Base-by-base conservation (phyloP, 139 green algal genomes). In the Edaphochlamys debaryana region DNA sequence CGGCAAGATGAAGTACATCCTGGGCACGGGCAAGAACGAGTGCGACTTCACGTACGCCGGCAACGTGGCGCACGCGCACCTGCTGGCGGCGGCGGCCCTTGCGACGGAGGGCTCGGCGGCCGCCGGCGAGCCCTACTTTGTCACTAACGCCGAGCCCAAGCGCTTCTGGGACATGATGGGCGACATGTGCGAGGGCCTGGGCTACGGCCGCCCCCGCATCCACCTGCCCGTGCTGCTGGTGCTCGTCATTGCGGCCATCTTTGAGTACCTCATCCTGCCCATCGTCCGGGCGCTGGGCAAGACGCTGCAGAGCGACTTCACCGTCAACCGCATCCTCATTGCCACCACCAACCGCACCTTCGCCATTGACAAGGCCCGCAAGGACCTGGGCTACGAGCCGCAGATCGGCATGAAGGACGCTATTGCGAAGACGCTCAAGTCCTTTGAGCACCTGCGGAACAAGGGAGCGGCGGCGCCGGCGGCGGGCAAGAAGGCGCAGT, bases 1-100 rank as follows among this genome's bases (percentile, higher is more conserved):
- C 19, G 95, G 95, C 73, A 98, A 98, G 87, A 95, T 98, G 90
- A 97, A 98, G 91, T 98, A 94, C 87, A 92, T 98, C 69, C 96
- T 98, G 34, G 95, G 95, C 29, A 79, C 86, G 48, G 95, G 95
- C 34, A 78, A 85, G 41, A 98, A 98, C 77, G 48, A 94, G 32
- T 94, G 95, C 88, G 95, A 98, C 89, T 97, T 93, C 75, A 98
- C 95, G 0, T 98, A 98, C 75, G 95, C 94, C 8, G 95, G 94
- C 79, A 98, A 98, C 74, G 94, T 98, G 38, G 95, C 95, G 9
- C 88, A 95, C 48, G 92, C 91, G 29, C 91, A 96, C 67, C 30
- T 95, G 15, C 83, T 87, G 85, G 95, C 95, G 13, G 95, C 95
- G 8, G 94, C 90, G 0, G 91, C 92, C 0, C 86, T 81, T 40